phyloP scores from a whole-genome alignment of 2,329 filamentous ascomycete species.

The Pseudomassariella vexata region DNA sequence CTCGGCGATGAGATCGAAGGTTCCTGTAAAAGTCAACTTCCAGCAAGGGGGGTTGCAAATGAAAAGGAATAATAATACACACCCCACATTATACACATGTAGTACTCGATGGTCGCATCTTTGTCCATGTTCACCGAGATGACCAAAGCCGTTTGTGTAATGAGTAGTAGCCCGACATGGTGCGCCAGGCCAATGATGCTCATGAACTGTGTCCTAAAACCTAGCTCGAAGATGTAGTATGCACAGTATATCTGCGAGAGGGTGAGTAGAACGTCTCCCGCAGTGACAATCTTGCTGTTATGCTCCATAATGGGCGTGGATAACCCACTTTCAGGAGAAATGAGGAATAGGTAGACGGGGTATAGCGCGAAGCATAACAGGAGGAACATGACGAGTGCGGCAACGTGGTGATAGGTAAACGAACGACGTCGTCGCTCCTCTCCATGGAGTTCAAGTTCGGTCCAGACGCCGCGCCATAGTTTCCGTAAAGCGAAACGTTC shows the following conservation, averaged over 20 bases:
- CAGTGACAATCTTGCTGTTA: conserved; percentile 4
- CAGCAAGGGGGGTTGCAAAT: neutral
- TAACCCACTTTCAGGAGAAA: conserved; percentile 1
- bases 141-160: conserved; percentile 10
- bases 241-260: conserved; percentile 10
- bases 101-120: neutral
- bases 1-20: conserved; percentile 2
- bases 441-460: too few relatives aligned
- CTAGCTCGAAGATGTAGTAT: conserved; percentile 14
- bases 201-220: conserved; percentile 10
- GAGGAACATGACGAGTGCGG: conserved; percentile 8
- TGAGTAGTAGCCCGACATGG: conserved; percentile 10
- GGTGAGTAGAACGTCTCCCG: conserved; percentile 11
- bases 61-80: too few relatives aligned
- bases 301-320: too few relatives aligned
- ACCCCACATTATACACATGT: conserved; percentile 3
- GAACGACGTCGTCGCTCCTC: conserved; percentile 11
- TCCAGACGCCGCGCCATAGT: too few relatives aligned
- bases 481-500: too few relatives aligned
- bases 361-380: conserved; percentile 9
- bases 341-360: conserved; percentile 8
- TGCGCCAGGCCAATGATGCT: conserved; percentile 12
- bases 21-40: neutral
- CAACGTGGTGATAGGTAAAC: conserved; percentile 13
- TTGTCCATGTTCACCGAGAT: neutral